Base-by-base conservation (phyloP, 352 stramenopile species). In the Phytophthora tubulina region DNA sequence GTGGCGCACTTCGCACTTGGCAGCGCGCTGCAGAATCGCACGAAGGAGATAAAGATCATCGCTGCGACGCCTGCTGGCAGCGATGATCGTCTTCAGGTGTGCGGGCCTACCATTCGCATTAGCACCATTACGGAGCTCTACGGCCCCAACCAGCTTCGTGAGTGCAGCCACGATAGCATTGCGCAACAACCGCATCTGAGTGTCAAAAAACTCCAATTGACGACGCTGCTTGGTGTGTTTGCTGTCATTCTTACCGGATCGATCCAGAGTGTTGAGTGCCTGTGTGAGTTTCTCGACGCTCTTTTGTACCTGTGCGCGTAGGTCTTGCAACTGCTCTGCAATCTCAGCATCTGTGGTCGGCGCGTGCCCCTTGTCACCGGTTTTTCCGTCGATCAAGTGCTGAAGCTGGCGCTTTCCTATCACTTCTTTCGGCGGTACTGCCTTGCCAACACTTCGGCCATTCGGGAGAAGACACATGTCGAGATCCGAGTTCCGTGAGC, bases 391-490 rank as follows among this genome's bases (percentile, higher is more conserved):
- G 15, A 90, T 73, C 33, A 89, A 64, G 14, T 78, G 72, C 6
- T 79, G 81, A 13, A 91, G 69, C 55, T 89, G 70, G 4, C 81
- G 78, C 32, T 57, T 69, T 4, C 77, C 77, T 38, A 88, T 63
- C n/a, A 67, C 75, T 57, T 68, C 39, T 50, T 72, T 67, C 32
- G 70, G 46, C 6, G 78, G 66, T 9, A 68, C 58, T 9, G 41
- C 21, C 4, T 52, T 64, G 0, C 46, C 53, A 50, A 27, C 35
- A 27, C 13, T 70, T 33, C 51, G 66, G 5, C 67, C 70, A 50
- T 73, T 70, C 1, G 78, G 55, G 17, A 90, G 73, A 9, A 94
- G 70, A 62, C 87, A 93, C 75, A 96, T 80, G 67, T 96, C 89
- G 17, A 95, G 56, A 65, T 96, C 89, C 41, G 86, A 96, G 30